These are phyloP conservation scores for Lupinus albus DNA, from an alignment of 306 rosid genomes.

Conservation along the genomic window DNA sequence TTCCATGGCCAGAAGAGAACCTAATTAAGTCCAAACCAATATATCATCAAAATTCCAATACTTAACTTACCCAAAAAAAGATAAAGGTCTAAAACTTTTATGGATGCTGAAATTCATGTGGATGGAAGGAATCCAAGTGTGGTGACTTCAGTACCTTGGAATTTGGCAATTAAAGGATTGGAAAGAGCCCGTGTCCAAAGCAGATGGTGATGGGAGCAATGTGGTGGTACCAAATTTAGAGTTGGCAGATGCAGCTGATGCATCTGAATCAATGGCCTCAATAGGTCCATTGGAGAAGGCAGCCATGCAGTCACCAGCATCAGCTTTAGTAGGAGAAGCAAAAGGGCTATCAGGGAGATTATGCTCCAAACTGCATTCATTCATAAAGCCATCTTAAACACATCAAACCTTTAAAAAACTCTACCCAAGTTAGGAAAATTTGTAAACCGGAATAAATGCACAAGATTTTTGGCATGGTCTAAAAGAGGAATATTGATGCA, in stretches of 20 bases:
- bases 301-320: slow-evolving; percentile 50
- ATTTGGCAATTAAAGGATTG: slow-evolving; percentile 86
- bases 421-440: slow-evolving; percentile 28
- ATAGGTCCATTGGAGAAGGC: slow-evolving; percentile 50
- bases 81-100: slow-evolving; percentile 1
- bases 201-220: slow-evolving; percentile 56
- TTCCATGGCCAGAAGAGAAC: slow-evolving; percentile 82
- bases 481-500: slow-evolving; percentile 42
- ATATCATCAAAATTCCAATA: background rate
- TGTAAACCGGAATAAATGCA: slow-evolving; percentile 42
- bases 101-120: slow-evolving; percentile 27
- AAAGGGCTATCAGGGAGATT: slow-evolving; percentile 97
- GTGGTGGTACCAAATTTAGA: slow-evolving; percentile 52
- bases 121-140: background rate
- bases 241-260: slow-evolving; percentile 51
- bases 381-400: slow-evolving; percentile 30
- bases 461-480: slow-evolving; percentile 39
- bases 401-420: slow-evolving; percentile 15
- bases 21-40: slow-evolving; percentile 42
- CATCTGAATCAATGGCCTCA: slow-evolving; percentile 56
- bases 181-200: slow-evolving; percentile 80
- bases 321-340: slow-evolving; percentile 89
- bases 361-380: slow-evolving; percentile 86
- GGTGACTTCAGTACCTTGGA: slow-evolving; percentile 63
- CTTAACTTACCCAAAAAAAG: background rate